These are phyloP conservation scores for Huntiella decipiens DNA, from an alignment of 2,329 filamentous ascomycete genomes.

Conservation along the genomic window DNA sequence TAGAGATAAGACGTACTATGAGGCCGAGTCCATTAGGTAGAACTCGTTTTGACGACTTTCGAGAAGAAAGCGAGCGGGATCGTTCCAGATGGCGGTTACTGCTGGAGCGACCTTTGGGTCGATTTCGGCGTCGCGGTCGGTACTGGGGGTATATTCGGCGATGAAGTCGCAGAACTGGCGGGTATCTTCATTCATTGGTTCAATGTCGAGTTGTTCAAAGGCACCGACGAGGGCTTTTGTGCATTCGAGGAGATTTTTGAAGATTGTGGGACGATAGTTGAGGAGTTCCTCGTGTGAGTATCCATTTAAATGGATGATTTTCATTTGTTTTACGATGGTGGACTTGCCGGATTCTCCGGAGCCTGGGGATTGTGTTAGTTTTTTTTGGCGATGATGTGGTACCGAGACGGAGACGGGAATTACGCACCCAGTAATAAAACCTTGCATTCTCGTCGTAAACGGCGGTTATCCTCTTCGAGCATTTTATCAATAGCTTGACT, in stretches of 20 bases:
- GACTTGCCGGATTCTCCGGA: conserved; percentile 98
- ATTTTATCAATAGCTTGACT: conserved; percentile 89
- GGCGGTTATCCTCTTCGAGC: conserved; percentile 84
- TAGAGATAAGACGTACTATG: conserved; percentile 50
- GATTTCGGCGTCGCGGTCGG: conserved; percentile 71
- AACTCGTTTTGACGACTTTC: conserved; percentile 95
- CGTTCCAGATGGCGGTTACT: conserved; percentile 74
- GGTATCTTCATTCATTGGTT: conserved; percentile 53
- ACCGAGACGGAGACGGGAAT: not conserved
- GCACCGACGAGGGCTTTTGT: conserved; percentile 81
- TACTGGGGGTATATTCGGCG: conserved; percentile 72
- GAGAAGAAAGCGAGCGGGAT: conserved; percentile 61
- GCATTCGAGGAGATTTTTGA: conserved; percentile 96
- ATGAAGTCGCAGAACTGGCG: conserved; percentile 61
- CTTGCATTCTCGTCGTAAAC: conserved; percentile 94
- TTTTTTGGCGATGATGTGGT: conserved; percentile 7
- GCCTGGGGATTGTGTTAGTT: conserved; percentile 31
- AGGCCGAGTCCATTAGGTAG: conserved; percentile 96
- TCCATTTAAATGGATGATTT: conserved; percentile 97
- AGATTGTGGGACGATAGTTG: conserved; percentile 88
- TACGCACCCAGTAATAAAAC: conserved; percentile 75
- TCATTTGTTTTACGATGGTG: conserved; percentile 99
- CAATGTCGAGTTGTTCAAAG: conserved; percentile 79
- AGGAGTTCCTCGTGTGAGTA: conserved; percentile 88
- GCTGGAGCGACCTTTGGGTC: conserved; percentile 66